phyloP scores from a whole-genome alignment of 1,139 yeast species.

The Sugiyamaella xylanicola region DNA sequence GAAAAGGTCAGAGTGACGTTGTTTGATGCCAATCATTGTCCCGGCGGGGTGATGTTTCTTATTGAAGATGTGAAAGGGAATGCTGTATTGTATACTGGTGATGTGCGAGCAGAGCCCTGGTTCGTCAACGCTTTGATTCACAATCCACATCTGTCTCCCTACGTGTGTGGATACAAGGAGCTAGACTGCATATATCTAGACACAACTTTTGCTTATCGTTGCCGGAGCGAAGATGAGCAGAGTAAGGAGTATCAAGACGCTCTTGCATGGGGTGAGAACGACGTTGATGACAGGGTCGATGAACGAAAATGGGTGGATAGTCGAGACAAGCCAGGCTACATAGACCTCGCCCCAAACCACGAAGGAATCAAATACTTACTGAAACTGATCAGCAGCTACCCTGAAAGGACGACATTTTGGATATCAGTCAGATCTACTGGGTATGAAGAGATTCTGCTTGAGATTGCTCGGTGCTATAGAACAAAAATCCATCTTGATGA shows the following conservation, averaged over 20 bases:
- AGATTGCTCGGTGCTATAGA: constrained; percentile 43
- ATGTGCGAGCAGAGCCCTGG: constrained; percentile 60
- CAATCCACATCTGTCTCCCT: constrained; percentile 51
- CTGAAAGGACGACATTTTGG: constrained; percentile 48
- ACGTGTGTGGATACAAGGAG: constrained; percentile 42
- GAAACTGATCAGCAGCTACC: constrained; percentile 48
- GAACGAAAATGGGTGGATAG: constrained; percentile 44
- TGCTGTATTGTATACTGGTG: constrained; percentile 59
- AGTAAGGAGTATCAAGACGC: neutral
- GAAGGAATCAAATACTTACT: constrained; percentile 48
- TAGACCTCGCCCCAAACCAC: constrained; percentile 48
- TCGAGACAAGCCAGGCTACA: constrained; percentile 46
- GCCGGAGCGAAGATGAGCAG: constrained; percentile 22
- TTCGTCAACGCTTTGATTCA: constrained; percentile 49
- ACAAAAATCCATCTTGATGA: constrained; percentile 45
- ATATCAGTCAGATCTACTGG: constrained; percentile 53
- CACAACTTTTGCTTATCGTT: constrained; percentile 56
- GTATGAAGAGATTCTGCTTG: constrained; percentile 59
- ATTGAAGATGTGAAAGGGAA: constrained; percentile 43
- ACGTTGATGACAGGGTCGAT: neutral
- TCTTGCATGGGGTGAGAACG: neutral
- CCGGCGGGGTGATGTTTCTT: constrained; percentile 62
- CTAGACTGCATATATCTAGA: constrained; percentile 58
- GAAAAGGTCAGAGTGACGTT: constrained; percentile 38
- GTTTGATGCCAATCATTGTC: constrained; percentile 57